Evolutionary conservation across 495 filamentous ascomycete genomes (phyloP).

Genomic region (Podospora bellae-mahoneyi): DNA sequence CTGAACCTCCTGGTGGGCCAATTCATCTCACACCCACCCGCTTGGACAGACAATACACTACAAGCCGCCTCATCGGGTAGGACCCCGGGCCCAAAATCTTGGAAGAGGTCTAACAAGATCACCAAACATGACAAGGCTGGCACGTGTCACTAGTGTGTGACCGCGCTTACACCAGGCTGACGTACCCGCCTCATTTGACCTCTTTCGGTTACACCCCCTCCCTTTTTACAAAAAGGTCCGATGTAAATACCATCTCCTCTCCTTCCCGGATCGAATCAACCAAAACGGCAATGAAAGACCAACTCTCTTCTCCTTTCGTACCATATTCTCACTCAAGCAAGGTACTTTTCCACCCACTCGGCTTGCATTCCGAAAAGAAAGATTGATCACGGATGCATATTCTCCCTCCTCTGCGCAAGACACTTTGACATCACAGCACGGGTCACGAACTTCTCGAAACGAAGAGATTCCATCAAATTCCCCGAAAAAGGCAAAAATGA

Average conservation of each 20-base stretch:
- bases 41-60: too few species aligned
- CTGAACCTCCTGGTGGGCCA: not conserved
- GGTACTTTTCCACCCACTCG: not conserved
- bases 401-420: too few species aligned
- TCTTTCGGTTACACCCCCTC: not conserved
- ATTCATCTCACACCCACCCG: not conserved
- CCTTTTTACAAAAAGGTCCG: not conserved
- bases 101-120: not conserved
- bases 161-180: not conserved
- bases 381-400: too few species aligned
- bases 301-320: not conserved
- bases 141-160: not conserved
- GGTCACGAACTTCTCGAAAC: too few species aligned
- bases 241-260: not conserved
- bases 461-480: too few species aligned
- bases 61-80: not conserved
- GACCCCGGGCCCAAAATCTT: not conserved
- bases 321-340: not conserved
- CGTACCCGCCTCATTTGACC: not conserved
- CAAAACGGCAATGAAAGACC: not conserved
- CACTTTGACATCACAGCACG: too few species aligned
- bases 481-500: not conserved
- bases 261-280: not conserved
- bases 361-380: not conserved
- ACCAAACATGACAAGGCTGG: not conserved